Conservation (phyloP, 139 green algal species). For the Raphidocelis subcapitata region DNA sequence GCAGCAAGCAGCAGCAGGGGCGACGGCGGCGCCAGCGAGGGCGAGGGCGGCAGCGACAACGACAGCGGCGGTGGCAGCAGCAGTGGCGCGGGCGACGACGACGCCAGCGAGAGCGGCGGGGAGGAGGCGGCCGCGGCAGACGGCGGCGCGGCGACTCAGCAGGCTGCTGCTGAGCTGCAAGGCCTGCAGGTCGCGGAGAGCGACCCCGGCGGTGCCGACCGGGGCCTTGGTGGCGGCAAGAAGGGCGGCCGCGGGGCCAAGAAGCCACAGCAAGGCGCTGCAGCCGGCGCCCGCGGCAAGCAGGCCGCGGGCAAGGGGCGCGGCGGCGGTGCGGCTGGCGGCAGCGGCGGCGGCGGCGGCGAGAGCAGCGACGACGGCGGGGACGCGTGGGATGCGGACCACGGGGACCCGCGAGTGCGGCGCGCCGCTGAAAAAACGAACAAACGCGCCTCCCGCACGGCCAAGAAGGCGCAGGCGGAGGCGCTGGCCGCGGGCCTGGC, state of each 20-base stretch:
- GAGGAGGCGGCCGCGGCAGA: too few relatives aligned
- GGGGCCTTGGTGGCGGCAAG: too few relatives aligned
- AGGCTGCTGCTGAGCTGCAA: too few relatives aligned
- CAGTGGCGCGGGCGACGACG: not conserved
- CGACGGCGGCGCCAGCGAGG: not conserved
- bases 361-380: not conserved
- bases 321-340: slow-evolving; percentile 2
- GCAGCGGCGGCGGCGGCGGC: not conserved
- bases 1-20: slow-evolving; percentile 10
- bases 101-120: slow-evolving; percentile 1
- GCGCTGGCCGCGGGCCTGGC: slow-evolving; percentile 6
- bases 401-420: not conserved
- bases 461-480: slow-evolving; percentile 41
- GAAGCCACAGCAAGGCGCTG: slow-evolving; percentile 5
- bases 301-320: slow-evolving; percentile 3
- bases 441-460: slow-evolving; percentile 14
- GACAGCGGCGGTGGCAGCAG: not conserved
- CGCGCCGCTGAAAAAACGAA: slow-evolving; percentile 11
- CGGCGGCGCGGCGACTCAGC: too few relatives aligned
- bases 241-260: not conserved
- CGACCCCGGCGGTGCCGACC: too few relatives aligned
- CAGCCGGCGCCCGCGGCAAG: not conserved
- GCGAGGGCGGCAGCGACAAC: slow-evolving; percentile 15
- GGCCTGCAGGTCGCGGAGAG: too few relatives aligned
- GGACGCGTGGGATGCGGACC: not conserved